A percentile compares a stretch with the other conserved stretches of the same genome.
These are phyloP conservation scores for Puccinia brachypodii DNA, from an alignment of 1,284 basidiomycete genomes.

Conservation along the genomic window DNA sequence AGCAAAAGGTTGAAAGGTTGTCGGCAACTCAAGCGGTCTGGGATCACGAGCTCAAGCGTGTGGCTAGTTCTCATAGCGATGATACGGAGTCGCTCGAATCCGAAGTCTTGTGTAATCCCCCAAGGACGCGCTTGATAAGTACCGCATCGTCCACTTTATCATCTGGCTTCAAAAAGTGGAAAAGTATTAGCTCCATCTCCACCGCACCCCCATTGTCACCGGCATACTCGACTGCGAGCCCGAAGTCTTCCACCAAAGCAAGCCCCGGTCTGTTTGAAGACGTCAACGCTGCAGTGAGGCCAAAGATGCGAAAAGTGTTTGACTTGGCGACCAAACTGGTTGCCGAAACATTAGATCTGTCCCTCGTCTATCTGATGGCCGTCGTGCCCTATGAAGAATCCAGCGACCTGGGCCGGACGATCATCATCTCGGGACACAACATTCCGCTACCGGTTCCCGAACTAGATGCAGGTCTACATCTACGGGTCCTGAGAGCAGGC, in stretches of 20 bases:
- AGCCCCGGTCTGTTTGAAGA: conserved; percentile 36
- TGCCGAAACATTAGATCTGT: conserved; percentile 36
- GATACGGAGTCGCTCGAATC: neutral
- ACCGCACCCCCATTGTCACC: neutral
- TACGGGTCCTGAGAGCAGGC: conserved; percentile 9
- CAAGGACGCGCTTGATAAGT: neutral
- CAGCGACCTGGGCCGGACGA: neutral
- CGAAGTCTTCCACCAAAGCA: neutral
- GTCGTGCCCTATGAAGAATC: conserved; percentile 12
- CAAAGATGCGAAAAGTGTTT: conserved; percentile 45
- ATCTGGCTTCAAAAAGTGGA: neutral
- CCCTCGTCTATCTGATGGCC: conserved; percentile 42
- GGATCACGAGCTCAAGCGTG: neutral
- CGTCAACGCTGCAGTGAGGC: conserved; percentile 19
- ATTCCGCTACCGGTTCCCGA: conserved; percentile 24
- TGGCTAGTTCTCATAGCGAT: conserved; percentile 8
- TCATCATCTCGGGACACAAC: conserved; percentile 36
- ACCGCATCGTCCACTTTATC: neutral
- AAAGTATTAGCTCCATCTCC: conserved; percentile 21
- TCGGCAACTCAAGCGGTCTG: neutral
- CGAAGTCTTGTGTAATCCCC: neutral
- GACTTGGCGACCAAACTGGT: conserved; percentile 43
- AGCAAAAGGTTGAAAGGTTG: neutral
- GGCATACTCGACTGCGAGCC: neutral
- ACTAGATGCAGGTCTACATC: conserved; percentile 31